Evolutionary conservation across 805 yeast genomes (phyloP).

Genomic region (Candida quercuum): DNA sequence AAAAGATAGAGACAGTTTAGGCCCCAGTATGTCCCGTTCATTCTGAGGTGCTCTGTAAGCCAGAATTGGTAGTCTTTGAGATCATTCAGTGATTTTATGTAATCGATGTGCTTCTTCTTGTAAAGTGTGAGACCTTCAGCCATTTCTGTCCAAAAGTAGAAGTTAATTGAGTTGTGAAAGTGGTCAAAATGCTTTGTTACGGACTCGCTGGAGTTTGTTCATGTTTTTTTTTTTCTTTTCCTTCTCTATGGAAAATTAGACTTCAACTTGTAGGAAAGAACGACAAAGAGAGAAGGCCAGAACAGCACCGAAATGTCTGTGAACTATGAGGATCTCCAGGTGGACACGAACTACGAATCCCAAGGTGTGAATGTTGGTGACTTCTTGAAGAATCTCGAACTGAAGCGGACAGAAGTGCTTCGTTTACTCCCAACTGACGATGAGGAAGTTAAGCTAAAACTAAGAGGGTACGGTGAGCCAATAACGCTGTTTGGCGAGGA

Average conservation of each 20-base stretch:
- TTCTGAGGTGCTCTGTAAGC: conserved; percentile 82
- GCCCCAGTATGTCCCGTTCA: conserved; percentile 97
- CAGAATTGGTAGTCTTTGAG: conserved; percentile 70
- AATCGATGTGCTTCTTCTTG: conserved; percentile 52
- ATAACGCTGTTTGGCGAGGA: conserved; percentile 55
- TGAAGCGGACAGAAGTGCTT: conserved; percentile 22
- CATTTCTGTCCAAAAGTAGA: not conserved
- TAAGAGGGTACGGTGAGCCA: conserved; percentile 53
- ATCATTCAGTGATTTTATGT: conserved; percentile 49
- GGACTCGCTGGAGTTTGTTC: not conserved
- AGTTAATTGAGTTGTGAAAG: not conserved
- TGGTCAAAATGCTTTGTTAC: not conserved
- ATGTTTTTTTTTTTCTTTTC: not conserved
- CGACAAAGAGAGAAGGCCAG: not conserved
- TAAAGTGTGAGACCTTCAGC: conserved; percentile 6
- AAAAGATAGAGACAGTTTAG: conserved; percentile 66
- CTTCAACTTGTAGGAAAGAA: too few species aligned
- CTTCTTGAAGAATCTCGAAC: conserved; percentile 21
- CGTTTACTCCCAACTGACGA: conserved; percentile 59
- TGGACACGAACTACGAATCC: conserved; percentile 19
- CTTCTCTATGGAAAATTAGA: not conserved
- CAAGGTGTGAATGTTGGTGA: conserved; percentile 24
- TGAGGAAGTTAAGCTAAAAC: conserved; percentile 46
- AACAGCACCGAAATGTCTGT: conserved; percentile 3
- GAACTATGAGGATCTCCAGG: conserved; percentile 18